Conservation (phyloP, 2,329 filamentous ascomycete genomes). For the Alternaria hordeiaustralica region DNA sequence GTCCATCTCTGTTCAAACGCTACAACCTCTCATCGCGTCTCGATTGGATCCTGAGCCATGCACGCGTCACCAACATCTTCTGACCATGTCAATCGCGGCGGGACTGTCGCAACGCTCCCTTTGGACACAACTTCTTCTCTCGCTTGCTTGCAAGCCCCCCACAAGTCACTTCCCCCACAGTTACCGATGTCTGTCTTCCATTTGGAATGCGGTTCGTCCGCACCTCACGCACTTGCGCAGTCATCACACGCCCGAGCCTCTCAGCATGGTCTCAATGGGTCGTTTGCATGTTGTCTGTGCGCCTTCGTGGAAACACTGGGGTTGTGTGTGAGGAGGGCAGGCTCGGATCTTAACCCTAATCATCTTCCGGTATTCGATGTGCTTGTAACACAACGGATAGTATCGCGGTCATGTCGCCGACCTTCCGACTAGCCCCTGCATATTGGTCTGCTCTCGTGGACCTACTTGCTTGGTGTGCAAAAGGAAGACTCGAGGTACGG, state of each 20-base stretch:
- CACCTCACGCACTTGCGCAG: conserved; percentile 48
- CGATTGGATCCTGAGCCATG: conserved; percentile 21
- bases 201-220: conserved; percentile 59
- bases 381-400: conserved; percentile 55
- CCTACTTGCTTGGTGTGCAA: conserved; percentile 35
- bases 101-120: conserved; percentile 32
- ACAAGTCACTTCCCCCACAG: conserved; percentile 81
- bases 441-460: conserved; percentile 23
- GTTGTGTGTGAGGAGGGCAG: conserved; percentile 63
- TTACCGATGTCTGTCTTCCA: conserved; percentile 76
- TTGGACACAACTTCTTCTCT: conserved; percentile 38
- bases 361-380: conserved; percentile 67
- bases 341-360: conserved; percentile 98
- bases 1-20: conserved; percentile 7
- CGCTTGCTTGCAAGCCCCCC: conserved; percentile 43
- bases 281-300: conserved; percentile 45
- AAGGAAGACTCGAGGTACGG: conserved; percentile 56
- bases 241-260: conserved; percentile 67
- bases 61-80: conserved; percentile 19
- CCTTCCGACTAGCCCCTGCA: conserved; percentile 64
- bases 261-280: conserved; percentile 62
- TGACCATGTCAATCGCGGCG: conserved; percentile 38
- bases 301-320: conserved; percentile 44
- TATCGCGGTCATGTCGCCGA: conserved; percentile 66
- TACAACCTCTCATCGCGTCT: conserved; percentile 2